phyloP scores from a whole-genome alignment of 805 yeast genomes.

The Lachancea nothofagi region DNA sequence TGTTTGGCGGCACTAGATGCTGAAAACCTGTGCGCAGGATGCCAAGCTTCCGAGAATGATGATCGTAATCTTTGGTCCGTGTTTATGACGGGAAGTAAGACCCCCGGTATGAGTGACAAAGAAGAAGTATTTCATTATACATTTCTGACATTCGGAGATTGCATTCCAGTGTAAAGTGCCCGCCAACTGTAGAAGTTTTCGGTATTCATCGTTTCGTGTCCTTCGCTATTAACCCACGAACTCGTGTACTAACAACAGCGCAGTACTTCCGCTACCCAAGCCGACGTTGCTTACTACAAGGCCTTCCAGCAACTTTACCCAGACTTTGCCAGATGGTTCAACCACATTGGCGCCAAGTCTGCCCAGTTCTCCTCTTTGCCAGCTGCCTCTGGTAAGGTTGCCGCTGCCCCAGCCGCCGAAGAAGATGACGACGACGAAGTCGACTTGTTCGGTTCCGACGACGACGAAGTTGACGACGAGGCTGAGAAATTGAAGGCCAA shows the following conservation, averaged over 20 bases:
- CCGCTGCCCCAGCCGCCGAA: slow-evolving; percentile 54
- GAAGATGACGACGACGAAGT: slow-evolving; percentile 82
- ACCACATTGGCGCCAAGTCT: slow-evolving; percentile 92
- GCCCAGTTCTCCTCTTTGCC: slow-evolving; percentile 79
- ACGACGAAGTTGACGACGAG: slow-evolving; percentile 90
- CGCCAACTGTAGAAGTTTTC: too few relatives aligned
- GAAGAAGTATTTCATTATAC: slow-evolving; percentile 27
- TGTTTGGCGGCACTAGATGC: too few relatives aligned
- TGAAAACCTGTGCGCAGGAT: neutral
- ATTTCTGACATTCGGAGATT: slow-evolving; percentile 6
- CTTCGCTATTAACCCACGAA: neutral
- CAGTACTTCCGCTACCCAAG: slow-evolving; percentile 87
- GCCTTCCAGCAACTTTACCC: slow-evolving; percentile 91
- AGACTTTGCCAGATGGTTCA: slow-evolving; percentile 96
- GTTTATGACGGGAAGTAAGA: slow-evolving; percentile 95
- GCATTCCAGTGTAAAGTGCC: too few relatives aligned
- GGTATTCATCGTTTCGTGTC: too few relatives aligned
- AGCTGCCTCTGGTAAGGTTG: slow-evolving; percentile 56
- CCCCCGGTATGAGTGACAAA: slow-evolving; percentile 92
- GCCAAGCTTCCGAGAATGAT: slow-evolving; percentile 42
- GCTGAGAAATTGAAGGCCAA: slow-evolving; percentile 97
- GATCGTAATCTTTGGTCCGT: slow-evolving; percentile 81
- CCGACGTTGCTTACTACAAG: slow-evolving; percentile 90
- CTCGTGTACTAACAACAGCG: slow-evolving; percentile 5
- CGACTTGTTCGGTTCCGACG: slow-evolving; percentile 82